Evolutionary conservation across 805 yeast species (phyloP).

Genomic region (Scheffersomyces ergatensis): DNA sequence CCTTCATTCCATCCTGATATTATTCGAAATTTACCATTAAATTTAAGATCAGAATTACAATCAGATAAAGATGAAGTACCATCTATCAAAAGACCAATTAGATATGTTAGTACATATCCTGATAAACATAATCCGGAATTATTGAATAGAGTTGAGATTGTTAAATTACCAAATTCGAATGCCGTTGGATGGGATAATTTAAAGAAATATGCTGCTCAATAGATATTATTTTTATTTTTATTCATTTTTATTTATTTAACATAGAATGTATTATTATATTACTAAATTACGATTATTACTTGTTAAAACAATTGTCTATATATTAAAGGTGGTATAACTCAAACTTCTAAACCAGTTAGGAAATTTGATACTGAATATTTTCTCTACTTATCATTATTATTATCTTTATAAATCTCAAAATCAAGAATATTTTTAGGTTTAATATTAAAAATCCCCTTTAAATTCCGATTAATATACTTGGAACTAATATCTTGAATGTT

Average conservation of each 20-base stretch:
- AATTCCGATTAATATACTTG: slow-evolving; percentile 1
- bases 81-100: slow-evolving; percentile 32
- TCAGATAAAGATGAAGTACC: slow-evolving; percentile 9
- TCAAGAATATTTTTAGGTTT: slow-evolving; percentile 6
- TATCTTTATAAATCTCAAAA: slow-evolving; percentile 8
- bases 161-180: slow-evolving; percentile 43
- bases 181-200: slow-evolving; percentile 44
- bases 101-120: slow-evolving; percentile 26
- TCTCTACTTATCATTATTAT: slow-evolving; percentile 1
- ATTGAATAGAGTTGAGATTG: slow-evolving; percentile 35
- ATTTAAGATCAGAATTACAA: slow-evolving; percentile 19
- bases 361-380: no score
- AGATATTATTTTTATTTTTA: not conserved
- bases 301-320: not conserved
- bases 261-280: not conserved
- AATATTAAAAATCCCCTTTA: not conserved
- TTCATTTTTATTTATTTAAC: not conserved
- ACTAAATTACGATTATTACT: slow-evolving; percentile 4
- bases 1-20: slow-evolving; percentile 36
- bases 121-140: slow-evolving; percentile 30
- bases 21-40: slow-evolving; percentile 28
- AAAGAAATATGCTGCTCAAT: slow-evolving; percentile 23
- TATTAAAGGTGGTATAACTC: not conserved
- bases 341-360: no score
- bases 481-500: slow-evolving; percentile 4